Conservation (phyloP, 352 stramenopile genomes). For the Peronospora belbahrii region DNA sequence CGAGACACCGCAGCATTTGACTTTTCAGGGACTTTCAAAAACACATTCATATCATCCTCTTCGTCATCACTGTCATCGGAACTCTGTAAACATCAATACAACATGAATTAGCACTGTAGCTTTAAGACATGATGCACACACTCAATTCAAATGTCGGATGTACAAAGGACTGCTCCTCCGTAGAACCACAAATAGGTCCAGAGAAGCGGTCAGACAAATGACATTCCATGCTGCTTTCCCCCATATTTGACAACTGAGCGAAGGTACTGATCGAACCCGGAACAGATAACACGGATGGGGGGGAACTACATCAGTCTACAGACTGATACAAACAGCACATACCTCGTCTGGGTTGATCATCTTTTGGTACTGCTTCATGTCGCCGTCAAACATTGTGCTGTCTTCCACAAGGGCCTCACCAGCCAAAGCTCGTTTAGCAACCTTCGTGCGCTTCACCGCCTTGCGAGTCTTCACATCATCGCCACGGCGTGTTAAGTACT, state of each 20-base stretch:
- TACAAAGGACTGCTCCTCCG: constrained; percentile 61
- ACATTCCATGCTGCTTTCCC: constrained; percentile 63
- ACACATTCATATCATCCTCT: constrained; percentile 55
- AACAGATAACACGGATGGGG: constrained; percentile 90
- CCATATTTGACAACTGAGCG: constrained; percentile 89
- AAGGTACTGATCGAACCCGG: constrained; percentile 78
- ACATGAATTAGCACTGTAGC: not conserved
- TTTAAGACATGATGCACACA: not conserved
- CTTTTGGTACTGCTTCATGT: constrained; percentile 74
- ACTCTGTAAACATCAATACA: constrained; percentile 42
- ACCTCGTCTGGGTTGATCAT: constrained; percentile 86
- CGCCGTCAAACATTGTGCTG: constrained; percentile 74
- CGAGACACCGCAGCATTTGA: constrained; percentile 64
- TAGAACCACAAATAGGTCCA: constrained; percentile 20
- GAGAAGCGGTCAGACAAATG: constrained; percentile 71
- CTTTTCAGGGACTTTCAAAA: constrained; percentile 73
- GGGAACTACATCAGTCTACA: constrained; percentile 29
- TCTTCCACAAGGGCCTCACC: constrained; percentile 74
- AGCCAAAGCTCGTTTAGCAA: constrained; percentile 75
- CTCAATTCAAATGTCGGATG: constrained; percentile 48
- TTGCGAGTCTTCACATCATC: constrained; percentile 80
- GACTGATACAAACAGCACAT: constrained; percentile 27
- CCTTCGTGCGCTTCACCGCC: constrained; percentile 78
- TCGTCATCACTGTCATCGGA: constrained; percentile 71
- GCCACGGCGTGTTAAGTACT: constrained; percentile 67